Conservation (phyloP, 176 grass and related monocot genomes). For the Paspalum vaginatum region DNA sequence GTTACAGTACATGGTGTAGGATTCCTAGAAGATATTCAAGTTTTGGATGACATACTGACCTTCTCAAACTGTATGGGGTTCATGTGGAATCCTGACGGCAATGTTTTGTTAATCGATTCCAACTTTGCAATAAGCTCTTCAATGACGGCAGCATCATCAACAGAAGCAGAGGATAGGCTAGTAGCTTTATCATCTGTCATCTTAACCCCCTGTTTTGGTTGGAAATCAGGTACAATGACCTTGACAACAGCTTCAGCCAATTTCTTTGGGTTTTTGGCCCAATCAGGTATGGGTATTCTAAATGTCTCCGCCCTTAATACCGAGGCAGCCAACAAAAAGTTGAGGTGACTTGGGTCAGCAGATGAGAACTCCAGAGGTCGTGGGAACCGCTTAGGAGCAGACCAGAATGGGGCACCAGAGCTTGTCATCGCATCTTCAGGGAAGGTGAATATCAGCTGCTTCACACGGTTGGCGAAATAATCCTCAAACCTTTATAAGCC, state of each 20-base stretch:
- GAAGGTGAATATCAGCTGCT: conserved; percentile 87
- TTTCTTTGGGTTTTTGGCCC: conserved; percentile 69
- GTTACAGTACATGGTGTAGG: neutral
- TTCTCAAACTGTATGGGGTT: conserved; percentile 96
- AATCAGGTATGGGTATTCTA: conserved; percentile 69
- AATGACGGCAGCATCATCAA: conserved; percentile 83
- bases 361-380: conserved; percentile 71
- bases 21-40: neutral
- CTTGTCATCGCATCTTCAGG: conserved; percentile 82
- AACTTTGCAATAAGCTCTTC: conserved; percentile 76
- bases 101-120: conserved; percentile 63
- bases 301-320: conserved; percentile 87
- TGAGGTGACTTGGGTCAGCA: conserved; percentile 62
- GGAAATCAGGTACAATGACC: conserved; percentile 74
- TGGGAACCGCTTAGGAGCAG: conserved; percentile 91
- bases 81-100: conserved; percentile 76
- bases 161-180: conserved; percentile 66
- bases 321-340: conserved; percentile 71
- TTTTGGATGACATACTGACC: conserved; percentile 47
- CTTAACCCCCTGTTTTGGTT: conserved; percentile 76
- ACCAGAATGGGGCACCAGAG: conserved; percentile 90
- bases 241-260: conserved; percentile 71
- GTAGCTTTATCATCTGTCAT: conserved; percentile 90
- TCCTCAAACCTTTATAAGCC: conserved; percentile 75
- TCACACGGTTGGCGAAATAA: conserved; percentile 85